Percentiles rank a stretch among this genome's conserved stretches.
Conservation (phyloP, 257 asterid genomes). For the Primulina huaijiensis region DNA sequence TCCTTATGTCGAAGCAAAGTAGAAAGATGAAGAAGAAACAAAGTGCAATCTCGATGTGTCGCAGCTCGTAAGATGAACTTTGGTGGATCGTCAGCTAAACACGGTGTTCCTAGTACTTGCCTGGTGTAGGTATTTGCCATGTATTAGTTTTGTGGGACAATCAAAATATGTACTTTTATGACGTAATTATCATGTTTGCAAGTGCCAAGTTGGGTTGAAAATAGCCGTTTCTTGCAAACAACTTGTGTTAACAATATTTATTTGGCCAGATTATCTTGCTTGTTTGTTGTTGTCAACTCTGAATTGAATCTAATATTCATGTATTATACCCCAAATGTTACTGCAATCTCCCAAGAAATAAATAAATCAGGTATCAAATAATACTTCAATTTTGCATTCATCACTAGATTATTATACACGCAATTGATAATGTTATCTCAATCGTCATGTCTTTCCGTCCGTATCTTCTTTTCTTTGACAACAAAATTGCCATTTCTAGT, state of each 20-base stretch:
- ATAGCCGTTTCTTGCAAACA: not conserved
- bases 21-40: constrained; percentile 69
- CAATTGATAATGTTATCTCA: too few species aligned
- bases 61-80: constrained; percentile 21
- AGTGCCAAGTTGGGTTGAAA: not conserved
- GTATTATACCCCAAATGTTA: not conserved
- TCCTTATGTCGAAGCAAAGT: constrained; percentile 64
- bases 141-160: not conserved
- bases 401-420: not conserved
- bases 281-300: not conserved
- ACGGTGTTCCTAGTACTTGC: not conserved
- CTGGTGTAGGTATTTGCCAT: not conserved
- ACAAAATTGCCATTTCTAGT: not conserved
- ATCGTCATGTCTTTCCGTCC: not conserved
- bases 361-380: not conserved
- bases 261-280: not conserved
- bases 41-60: constrained; percentile 28
- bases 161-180: not conserved
- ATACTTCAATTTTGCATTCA: not conserved
- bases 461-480: not conserved
- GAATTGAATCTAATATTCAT: not conserved
- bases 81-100: not conserved
- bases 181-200: too few species aligned
- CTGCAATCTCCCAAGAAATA: not conserved
- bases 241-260: too few species aligned